These are phyloP conservation scores for Sclerotinia minor DNA, from an alignment of 2,329 filamentous ascomycete genomes.

Conservation along the genomic window DNA sequence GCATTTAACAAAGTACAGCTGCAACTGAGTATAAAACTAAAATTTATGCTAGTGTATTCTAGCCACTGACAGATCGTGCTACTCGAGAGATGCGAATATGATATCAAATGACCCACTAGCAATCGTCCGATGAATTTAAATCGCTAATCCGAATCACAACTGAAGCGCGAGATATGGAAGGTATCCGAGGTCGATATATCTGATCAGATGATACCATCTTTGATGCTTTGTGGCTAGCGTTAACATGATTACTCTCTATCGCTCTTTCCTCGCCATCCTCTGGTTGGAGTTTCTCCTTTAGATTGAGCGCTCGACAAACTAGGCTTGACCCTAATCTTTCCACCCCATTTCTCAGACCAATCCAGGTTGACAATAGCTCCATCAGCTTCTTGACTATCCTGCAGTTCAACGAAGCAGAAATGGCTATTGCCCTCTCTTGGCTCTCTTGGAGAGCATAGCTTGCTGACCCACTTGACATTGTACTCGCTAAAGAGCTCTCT, in stretches of 20 bases:
- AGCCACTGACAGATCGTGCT: constrained; percentile 2
- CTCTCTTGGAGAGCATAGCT: constrained; percentile 55
- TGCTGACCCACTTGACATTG: constrained; percentile 44
- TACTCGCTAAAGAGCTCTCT: constrained; percentile 49
- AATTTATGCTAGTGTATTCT: constrained; percentile 13
- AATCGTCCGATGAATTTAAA: constrained; percentile 13
- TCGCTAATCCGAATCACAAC: constrained; percentile 14
- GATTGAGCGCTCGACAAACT: constrained; percentile 20
- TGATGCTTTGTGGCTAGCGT: not conserved
- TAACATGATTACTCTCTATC: constrained; percentile 8
- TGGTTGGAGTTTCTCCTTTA: constrained; percentile 21
- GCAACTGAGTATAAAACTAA: constrained; percentile 20
- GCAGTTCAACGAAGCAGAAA: constrained; percentile 65
- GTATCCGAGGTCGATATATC: not conserved
- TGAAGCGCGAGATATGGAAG: constrained; percentile 1
- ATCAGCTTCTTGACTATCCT: constrained; percentile 54
- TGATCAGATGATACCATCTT: not conserved
- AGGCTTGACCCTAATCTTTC: constrained; percentile 34
- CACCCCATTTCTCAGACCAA: constrained; percentile 33
- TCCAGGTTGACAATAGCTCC: constrained; percentile 50
- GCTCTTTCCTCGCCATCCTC: constrained; percentile 23
- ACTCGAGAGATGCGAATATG: constrained; percentile 15
- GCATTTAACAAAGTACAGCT: constrained; percentile 9
- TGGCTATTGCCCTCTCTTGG: constrained; percentile 55
- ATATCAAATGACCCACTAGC: constrained; percentile 5